Base-by-base conservation (phyloP, 2,329 filamentous ascomycete genomes). In the Colletotrichum tofieldiae region DNA sequence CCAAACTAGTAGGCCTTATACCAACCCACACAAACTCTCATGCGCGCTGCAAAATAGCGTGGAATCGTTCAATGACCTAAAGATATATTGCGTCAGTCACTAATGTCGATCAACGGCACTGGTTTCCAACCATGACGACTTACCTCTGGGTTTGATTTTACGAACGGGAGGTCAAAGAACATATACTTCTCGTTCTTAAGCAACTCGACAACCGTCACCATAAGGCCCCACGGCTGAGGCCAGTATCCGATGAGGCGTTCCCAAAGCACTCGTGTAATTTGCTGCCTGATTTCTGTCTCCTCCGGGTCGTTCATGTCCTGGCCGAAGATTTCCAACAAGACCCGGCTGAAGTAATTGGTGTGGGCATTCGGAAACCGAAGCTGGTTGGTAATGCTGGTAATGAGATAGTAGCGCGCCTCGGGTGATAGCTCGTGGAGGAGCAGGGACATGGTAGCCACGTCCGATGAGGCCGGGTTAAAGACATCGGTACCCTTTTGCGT, bases 211-310 rank as follows among this genome's bases (percentile, higher is more conserved):
- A 97, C 89, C 45, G 95, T 96, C 74, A 95, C 92, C 80, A 98
- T 92, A 54, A 99, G 85, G 16, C 97, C 97, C 96, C 96, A 98
- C 23, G 97, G 96, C 81, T 98, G 96, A 64, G 96, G 96, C 84
- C 95, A 94, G 81, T 94, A 94, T 29, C 94, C 93, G 72, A 97
- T 90, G 58, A 98, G 86, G 60, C 96, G 91, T 86, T 99, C 96
- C 47, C 98, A 87, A 56, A 99, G 86, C 32, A 98, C 91, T 58
- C 96, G 91, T 64, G 94, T 94, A 71, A 99, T 96, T 81, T 97
- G 94, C 84, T 98, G 93, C 45, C 96, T 93, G 59, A 98, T 92
- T 74, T 95, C 93, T 1, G 88, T 88, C 77, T 96, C 94, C 78
- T 96, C 93, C 20, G 93, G 91, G 76, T 93, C 92, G 80, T 83